phyloP scores from a whole-genome alignment of 1,284 basidiomycete species.

The Phellopilus nigrolimitatus region DNA sequence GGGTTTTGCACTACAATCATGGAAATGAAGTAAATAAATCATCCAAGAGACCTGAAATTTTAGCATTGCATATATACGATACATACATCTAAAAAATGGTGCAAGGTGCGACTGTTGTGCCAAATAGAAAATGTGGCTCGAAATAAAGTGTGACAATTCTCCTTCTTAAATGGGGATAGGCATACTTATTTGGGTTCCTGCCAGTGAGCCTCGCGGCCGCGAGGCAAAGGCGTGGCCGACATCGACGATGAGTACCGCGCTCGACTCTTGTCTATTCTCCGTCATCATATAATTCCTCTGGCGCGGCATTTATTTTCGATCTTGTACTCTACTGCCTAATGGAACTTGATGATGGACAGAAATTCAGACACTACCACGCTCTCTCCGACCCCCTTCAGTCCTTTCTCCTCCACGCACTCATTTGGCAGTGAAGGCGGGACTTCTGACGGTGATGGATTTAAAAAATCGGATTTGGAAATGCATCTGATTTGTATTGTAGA shows the following conservation, averaged over 20 bases:
- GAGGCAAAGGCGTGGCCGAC: conserved; percentile 9
- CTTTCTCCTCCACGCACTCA: conserved; percentile 38
- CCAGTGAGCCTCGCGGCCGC: no score
- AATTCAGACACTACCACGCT: conserved; percentile 34
- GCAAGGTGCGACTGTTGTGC: no score
- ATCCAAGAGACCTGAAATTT: neutral
- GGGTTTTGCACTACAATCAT: no score
- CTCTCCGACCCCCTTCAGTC: conserved; percentile 44
- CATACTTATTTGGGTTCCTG: no score
- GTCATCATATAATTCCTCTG: neutral
- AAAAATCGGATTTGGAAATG: conserved; percentile 9
- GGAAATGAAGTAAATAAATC: no score
- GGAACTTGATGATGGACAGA: conserved; percentile 14
- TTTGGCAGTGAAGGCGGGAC: conserved; percentile 51
- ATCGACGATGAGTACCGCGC: conserved; percentile 3
- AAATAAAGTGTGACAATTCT: no score
- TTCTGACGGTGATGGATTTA: conserved; percentile 55
- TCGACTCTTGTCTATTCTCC: neutral
- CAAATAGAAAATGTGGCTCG: no score
- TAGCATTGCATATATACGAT: no score
- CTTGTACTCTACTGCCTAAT: neutral
- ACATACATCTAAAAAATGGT: no score
- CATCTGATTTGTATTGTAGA: conserved; percentile 35
- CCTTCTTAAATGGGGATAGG: no score
- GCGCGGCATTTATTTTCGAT: neutral